These are phyloP conservation scores for Coccomyxa subellipsoidea DNA, from an alignment of 163 green algal species.

Conservation along the genomic window DNA sequence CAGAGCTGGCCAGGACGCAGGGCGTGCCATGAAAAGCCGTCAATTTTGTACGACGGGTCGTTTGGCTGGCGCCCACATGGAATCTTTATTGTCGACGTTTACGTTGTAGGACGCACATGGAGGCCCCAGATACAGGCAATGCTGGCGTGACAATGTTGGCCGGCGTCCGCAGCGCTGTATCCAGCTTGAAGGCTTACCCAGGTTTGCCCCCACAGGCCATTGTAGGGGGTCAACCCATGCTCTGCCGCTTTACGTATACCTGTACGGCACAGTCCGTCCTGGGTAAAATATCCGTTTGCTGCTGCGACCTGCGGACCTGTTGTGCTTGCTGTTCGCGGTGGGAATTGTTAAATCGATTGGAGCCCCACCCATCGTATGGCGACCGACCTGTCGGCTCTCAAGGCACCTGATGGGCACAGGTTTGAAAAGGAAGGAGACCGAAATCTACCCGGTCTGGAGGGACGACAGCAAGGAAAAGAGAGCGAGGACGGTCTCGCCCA, in stretches of 20 bases:
- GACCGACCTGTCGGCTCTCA: no score
- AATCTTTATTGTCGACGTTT: no score
- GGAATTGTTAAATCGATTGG: no score
- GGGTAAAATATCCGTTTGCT: not conserved
- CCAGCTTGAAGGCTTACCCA: not conserved
- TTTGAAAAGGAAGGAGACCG: not conserved
- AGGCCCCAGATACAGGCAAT: not conserved
- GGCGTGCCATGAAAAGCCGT: no score
- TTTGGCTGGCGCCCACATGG: no score
- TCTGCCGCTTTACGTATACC: no score
- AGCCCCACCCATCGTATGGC: no score
- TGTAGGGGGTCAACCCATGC: no score
- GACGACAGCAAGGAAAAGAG: not conserved
- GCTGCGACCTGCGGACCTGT: not conserved
- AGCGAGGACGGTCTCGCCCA: not conserved
- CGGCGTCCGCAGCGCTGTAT: not conserved
- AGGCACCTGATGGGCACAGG: not conserved
- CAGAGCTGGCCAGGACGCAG: no score
- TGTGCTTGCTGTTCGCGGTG: not conserved
- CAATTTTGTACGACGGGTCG: no score
- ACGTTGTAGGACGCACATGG: not conserved
- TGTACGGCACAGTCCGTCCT: not conserved
- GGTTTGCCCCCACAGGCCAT: no score
- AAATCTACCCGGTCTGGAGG: not conserved
- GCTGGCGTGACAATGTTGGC: not conserved